Percentiles rank a stretch among this genome's conserved stretches.
Evolutionary conservation across 1,139 yeast genomes (phyloP).

Genomic region (Eremothecium sinecaudum): DNA sequence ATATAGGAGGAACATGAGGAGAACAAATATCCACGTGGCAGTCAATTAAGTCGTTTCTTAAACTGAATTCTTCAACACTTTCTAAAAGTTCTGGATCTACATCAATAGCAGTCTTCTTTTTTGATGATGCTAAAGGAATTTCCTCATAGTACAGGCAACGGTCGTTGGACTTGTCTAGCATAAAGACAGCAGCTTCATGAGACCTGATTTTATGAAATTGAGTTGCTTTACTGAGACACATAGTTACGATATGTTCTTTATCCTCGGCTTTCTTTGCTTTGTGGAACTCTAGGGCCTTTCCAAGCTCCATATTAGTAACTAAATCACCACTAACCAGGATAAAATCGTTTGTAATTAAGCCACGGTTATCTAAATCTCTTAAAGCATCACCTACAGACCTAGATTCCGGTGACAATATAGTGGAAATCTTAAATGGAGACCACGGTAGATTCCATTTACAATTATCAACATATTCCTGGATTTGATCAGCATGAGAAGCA

Average conservation of each 20-base stretch:
- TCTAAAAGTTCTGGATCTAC: slow-evolving; percentile 81
- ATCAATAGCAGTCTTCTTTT: slow-evolving; percentile 42
- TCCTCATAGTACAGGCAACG: slow-evolving; percentile 79
- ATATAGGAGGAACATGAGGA: slow-evolving; percentile 88
- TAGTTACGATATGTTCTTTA: slow-evolving; percentile 85
- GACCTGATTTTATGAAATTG: slow-evolving; percentile 81
- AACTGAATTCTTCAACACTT: slow-evolving; percentile 63
- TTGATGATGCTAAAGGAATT: slow-evolving; percentile 53
- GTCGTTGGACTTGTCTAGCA: slow-evolving; percentile 61
- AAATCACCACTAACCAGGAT: slow-evolving; percentile 88
- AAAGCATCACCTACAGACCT: slow-evolving; percentile 93
- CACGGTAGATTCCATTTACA: slow-evolving; percentile 70
- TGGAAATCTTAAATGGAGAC: slow-evolving; percentile 70
- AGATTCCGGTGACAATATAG: slow-evolving; percentile 79
- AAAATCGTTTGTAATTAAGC: slow-evolving; percentile 82
- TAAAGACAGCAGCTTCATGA: slow-evolving; percentile 76
- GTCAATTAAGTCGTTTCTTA: slow-evolving; percentile 88
- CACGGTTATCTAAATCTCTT: slow-evolving; percentile 89
- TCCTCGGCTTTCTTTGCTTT: slow-evolving; percentile 60
- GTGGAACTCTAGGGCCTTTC: slow-evolving; percentile 64
- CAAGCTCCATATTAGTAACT: slow-evolving; percentile 78
- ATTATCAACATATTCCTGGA: slow-evolving; percentile 69
- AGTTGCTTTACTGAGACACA: slow-evolving; percentile 81
- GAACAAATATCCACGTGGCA: slow-evolving; percentile 94
- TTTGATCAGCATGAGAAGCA: slow-evolving; percentile 81